phyloP scores from a whole-genome alignment of 1,284 basidiomycete genomes.

The Ceratobasidium papillatum region DNA sequence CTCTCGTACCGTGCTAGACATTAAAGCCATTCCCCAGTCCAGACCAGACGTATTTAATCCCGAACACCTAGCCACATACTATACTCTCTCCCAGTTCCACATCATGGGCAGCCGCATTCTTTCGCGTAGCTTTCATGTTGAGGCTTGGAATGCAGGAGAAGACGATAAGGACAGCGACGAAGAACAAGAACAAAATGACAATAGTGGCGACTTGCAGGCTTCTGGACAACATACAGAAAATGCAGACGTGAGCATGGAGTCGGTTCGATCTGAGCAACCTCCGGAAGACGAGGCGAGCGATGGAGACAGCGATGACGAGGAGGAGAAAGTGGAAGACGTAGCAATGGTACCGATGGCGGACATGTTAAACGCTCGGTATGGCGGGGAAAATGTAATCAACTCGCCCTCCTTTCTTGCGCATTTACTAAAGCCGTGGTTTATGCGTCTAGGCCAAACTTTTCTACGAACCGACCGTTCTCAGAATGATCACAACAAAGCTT shows the following conservation, averaged over 20 bases:
- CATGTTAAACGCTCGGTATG: slow-evolving; percentile 88
- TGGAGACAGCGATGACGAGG: slow-evolving; percentile 61
- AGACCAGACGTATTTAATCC: slow-evolving; percentile 76
- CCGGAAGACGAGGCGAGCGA: slow-evolving; percentile 48
- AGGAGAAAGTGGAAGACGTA: slow-evolving; percentile 73
- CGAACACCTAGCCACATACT: slow-evolving; percentile 60
- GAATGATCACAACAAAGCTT: slow-evolving; percentile 81
- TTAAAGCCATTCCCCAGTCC: slow-evolving; percentile 56
- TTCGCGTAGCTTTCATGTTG: slow-evolving; percentile 87
- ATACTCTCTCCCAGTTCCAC: slow-evolving; percentile 83
- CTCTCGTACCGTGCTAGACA: slow-evolving; percentile 19
- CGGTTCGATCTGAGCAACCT: slow-evolving; percentile 48
- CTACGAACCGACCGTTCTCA: slow-evolving; percentile 74
- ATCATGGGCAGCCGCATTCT: slow-evolving; percentile 93
- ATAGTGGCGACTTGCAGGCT: neutral
- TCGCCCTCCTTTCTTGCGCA: neutral
- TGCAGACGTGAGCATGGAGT: slow-evolving; percentile 40
- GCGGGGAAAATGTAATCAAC: slow-evolving; percentile 79
- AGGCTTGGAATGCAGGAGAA: slow-evolving; percentile 59
- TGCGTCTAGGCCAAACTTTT: slow-evolving; percentile 78
- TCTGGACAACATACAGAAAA: slow-evolving; percentile 16
- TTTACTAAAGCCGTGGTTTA: neutral
- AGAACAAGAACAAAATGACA: slow-evolving; percentile 46
- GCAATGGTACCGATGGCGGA: slow-evolving; percentile 98
- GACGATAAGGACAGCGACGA: slow-evolving; percentile 50